Base-by-base conservation (phyloP, 768 basidiomycete genomes). In the Serendipita sp. region DNA sequence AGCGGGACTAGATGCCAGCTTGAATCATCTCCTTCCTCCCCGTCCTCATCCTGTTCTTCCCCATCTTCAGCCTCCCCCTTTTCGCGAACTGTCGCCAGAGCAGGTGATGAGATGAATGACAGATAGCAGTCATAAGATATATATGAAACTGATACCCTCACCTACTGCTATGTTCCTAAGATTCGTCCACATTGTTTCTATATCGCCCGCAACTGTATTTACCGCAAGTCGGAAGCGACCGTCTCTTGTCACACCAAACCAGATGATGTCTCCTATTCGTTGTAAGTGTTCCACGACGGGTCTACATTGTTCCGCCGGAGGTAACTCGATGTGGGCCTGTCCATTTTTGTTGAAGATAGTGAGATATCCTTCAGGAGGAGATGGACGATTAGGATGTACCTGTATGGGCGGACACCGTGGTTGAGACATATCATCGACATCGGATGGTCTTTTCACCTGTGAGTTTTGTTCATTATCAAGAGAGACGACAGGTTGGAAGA, bases 181-280 rank as follows among this genome's bases (percentile, higher is more conserved):
- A 33, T 34, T 34, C 9, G 20, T 58, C 53, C 53, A 58, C 53
- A 58, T 58, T 9, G 53, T 58, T 28, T 58, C 53, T 58, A 58
- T 58, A 33, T 58, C 53, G 17, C 24, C 31, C 2, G 53, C 22
- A 31, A 11, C n/a, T 11, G 22, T 58, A 7, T 26, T 34, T 9
- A 58, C 30, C 3, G 22, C 9, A 9, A 58, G 31, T 2, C 53
- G 20, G 28, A 58, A 58, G 11, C 53, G 22, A n/a, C 53, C 53
- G 53, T 58, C 53, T 28, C 53, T 13, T 24, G 53, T 58, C 9
- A 24, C 53, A 11, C 53, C 53, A 58, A 58, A 24, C 53, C 53
- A 58, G 13, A 58, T 58, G 31, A 58, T 58, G 9, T 58, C 53
- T 22, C 53, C 31, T 28, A 58, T 58, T 22, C n/a, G 13, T 3